Base-by-base conservation (phyloP, 176 grass and related monocot genomes). In the Zizania latifolia region DNA sequence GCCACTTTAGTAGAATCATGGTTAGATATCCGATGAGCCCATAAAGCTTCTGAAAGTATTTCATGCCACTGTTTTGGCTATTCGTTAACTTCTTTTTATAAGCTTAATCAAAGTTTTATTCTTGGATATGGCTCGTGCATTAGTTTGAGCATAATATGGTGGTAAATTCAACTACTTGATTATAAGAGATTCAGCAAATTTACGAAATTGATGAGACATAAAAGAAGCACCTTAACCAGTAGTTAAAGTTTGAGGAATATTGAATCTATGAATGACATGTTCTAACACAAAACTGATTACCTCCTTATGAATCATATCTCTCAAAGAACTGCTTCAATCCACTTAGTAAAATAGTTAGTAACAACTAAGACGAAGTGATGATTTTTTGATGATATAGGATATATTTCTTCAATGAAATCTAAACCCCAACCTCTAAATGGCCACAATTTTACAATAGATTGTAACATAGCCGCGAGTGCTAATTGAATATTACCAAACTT, bases 11-110 rank as follows among this genome's bases (percentile, higher is more conserved):
- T 71, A 4, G 50, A 35, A 13, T 36, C 72, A 62, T 75, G 72
- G 10, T 46, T 62, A 45, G 72, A 40, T 29, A 75, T 75, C 37
- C 55, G 55, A 75, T 75, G 57, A 75, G 72, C 72, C 72, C 72
- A 75, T 32, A 76, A 62, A 31, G 73, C 73, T 46, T 76, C 73
- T 8, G 27, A 76, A 48, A 60, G 55, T 0, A 75, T 54, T 3
- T 75, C 72, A 75, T 75, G 72, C 72, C 72, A 75, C 26, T 36
- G 59, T 31, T 14, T 75, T 9, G 37, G 55, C 29, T 74, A 35
- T 0, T 74, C 54, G 14, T 74, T 35, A 7, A 74, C 30, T 16
- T 73, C 57, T 73, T 15, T 73, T 73, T 28, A 58, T 39, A 39
- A 58, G n/a, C 70, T 56, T 73, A 26, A 73, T 73, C 0, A 73